Conservation (phyloP, 1,284 basidiomycete genomes). For the Ceratobasidium sp. region DNA sequence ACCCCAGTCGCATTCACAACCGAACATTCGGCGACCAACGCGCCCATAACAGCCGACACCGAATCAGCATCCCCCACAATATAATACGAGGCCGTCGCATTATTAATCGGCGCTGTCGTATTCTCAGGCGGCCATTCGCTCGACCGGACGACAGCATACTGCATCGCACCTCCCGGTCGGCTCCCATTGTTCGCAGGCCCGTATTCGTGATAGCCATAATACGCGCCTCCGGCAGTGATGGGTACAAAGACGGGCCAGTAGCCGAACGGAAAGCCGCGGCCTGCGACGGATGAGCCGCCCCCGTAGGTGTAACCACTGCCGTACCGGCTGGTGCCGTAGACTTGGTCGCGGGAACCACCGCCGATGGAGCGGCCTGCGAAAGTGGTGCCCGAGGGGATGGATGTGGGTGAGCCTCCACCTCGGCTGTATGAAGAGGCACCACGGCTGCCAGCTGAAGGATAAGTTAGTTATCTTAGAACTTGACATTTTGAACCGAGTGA, state of each 20-base stretch:
- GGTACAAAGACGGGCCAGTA: conserved; percentile 52
- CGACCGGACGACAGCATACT: conserved; percentile 42
- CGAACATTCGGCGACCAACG: conserved; percentile 51
- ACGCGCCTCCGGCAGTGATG: conserved; percentile 36
- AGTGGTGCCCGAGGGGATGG: conserved; percentile 29
- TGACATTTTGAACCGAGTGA: background rate
- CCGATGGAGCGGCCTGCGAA: conserved; percentile 48
- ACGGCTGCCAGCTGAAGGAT: conserved; percentile 3
- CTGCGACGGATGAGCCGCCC: conserved; percentile 45
- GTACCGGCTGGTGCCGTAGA: conserved; percentile 50
- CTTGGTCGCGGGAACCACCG: conserved; percentile 46
- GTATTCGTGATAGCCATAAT: conserved; percentile 52
- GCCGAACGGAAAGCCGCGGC: conserved; percentile 50
- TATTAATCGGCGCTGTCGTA: conserved; percentile 46
- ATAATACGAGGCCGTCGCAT: conserved; percentile 50
- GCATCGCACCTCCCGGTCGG: conserved; percentile 51
- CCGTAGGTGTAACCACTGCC: conserved; percentile 52
- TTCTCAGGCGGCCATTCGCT: conserved; percentile 38
- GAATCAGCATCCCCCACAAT: conserved; percentile 53
- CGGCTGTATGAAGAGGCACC: conserved; percentile 40
- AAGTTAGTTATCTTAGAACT: background rate
- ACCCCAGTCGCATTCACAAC: no score
- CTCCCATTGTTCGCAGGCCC: conserved; percentile 46
- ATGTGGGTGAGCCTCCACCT: conserved; percentile 31
- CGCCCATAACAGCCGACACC: conserved; percentile 50